Evolutionary conservation across 768 basidiomycete genomes (phyloP).

Genomic region (Kwoniella heveanensis): DNA sequence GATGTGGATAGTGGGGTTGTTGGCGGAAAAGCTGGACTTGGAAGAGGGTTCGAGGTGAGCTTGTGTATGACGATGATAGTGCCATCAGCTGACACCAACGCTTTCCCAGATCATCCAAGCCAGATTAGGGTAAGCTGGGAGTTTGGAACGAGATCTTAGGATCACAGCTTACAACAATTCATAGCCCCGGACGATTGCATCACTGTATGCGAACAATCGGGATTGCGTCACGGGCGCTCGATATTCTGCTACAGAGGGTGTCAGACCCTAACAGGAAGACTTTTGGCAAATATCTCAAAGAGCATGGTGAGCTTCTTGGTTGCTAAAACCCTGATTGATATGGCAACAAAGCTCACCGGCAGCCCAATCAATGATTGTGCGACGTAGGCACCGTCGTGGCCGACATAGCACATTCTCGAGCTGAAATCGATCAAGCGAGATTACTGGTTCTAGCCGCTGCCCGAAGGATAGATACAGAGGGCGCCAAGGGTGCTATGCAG

Average conservation of each 20-base stretch:
- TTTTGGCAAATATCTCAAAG: slow-evolving; percentile 85
- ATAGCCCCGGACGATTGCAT: slow-evolving; percentile 92
- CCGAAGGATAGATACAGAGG: slow-evolving; percentile 82
- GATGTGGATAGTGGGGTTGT: slow-evolving; percentile 75
- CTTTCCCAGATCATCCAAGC: slow-evolving; percentile 42
- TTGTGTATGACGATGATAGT: background rate
- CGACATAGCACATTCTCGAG: slow-evolving; percentile 87
- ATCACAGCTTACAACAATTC: slow-evolving; percentile 60
- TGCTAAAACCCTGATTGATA: background rate
- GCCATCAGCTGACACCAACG: background rate
- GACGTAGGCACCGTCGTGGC: slow-evolving; percentile 76
- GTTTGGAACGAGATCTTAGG: background rate
- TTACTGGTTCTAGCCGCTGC: slow-evolving; percentile 91
- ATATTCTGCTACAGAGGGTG: slow-evolving; percentile 83
- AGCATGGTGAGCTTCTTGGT: slow-evolving; percentile 69
- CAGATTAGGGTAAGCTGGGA: slow-evolving; percentile 36
- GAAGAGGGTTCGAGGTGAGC: slow-evolving; percentile 83
- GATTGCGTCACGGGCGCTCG: slow-evolving; percentile 77
- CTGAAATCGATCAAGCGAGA: slow-evolving; percentile 86
- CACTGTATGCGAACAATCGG: slow-evolving; percentile 99
- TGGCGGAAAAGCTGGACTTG: slow-evolving; percentile 71
- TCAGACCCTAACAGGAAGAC: slow-evolving; percentile 91
- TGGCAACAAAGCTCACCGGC: background rate
- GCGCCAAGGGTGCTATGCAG: slow-evolving; percentile 92
- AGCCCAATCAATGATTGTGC: background rate